These are phyloP conservation scores for Podaxis sp. DNA, from an alignment of 768 basidiomycete genomes.

Conservation along the genomic window DNA sequence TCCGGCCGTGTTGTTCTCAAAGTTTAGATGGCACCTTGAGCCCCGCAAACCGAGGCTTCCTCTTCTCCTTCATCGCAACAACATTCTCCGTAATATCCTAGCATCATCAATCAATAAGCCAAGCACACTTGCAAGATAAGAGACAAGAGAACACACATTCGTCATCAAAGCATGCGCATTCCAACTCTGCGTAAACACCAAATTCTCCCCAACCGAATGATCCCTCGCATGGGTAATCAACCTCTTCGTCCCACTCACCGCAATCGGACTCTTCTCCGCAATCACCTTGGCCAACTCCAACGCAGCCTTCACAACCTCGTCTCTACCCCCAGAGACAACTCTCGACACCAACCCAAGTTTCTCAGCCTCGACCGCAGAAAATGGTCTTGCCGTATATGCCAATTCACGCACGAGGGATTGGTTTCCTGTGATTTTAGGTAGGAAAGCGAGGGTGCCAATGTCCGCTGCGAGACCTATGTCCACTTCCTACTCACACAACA, in stretches of 20 bases:
- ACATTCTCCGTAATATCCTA: conserved; percentile 41
- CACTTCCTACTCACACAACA: conserved; percentile 58
- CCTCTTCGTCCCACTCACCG: conserved; percentile 74
- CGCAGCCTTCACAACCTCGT: conserved; percentile 66
- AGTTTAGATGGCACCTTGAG: conserved; percentile 22
- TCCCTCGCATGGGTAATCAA: conserved; percentile 78
- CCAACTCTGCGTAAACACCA: conserved; percentile 46
- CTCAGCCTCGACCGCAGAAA: conserved; percentile 66
- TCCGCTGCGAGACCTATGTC: conserved; percentile 88
- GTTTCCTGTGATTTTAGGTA: conserved; percentile 79
- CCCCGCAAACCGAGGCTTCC: conserved; percentile 29
- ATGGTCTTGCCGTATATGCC: conserved; percentile 72
- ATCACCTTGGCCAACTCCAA: conserved; percentile 65
- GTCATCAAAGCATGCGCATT: conserved; percentile 44
- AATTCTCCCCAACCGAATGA: conserved; percentile 52
- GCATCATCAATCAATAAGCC: background rate
- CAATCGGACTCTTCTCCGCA: conserved; percentile 77
- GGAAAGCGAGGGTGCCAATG: conserved; percentile 79
- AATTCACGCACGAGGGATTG: conserved; percentile 72
- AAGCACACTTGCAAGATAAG: background rate
- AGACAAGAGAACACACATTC: conserved; percentile 25
- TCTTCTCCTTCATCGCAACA: conserved; percentile 31
- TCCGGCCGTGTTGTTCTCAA: background rate
- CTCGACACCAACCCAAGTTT: conserved; percentile 73
- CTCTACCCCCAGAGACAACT: conserved; percentile 63